Conservation (phyloP, 2,329 filamentous ascomycete genomes). For the Claviceps capensis region DNA sequence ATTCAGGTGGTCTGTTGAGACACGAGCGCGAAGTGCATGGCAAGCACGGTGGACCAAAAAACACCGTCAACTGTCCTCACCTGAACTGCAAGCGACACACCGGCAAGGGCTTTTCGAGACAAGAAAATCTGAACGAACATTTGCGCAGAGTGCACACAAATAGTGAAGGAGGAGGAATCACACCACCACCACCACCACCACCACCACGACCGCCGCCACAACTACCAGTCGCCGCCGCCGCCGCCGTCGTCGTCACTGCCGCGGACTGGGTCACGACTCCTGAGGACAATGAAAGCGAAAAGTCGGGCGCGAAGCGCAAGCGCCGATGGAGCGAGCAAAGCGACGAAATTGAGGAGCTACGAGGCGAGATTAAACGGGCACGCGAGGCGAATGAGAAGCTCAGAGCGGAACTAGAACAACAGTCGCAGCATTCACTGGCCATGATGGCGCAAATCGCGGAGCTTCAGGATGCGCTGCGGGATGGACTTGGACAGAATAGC, state of each 20-base stretch:
- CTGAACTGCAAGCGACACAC: slow-evolving; percentile 77
- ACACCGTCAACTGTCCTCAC: slow-evolving; percentile 76
- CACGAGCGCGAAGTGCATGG: slow-evolving; percentile 91
- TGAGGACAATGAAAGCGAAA: slow-evolving; percentile 34
- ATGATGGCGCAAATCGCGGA: slow-evolving; percentile 37
- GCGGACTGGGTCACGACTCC: slow-evolving; percentile 23
- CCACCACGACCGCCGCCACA: background rate
- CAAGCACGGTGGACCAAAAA: slow-evolving; percentile 78
- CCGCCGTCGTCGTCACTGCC: background rate
- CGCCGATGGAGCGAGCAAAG: slow-evolving; percentile 19
- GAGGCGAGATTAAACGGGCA: slow-evolving; percentile 52
- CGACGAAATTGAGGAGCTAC: slow-evolving; percentile 40
- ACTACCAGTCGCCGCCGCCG: slow-evolving; percentile 6
- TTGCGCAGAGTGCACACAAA: slow-evolving; percentile 73
- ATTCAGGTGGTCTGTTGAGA: slow-evolving; percentile 75
- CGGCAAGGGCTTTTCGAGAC: slow-evolving; percentile 80
- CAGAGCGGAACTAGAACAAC: slow-evolving; percentile 33
- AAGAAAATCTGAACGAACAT: slow-evolving; percentile 91
- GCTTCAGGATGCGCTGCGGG: slow-evolving; percentile 29
- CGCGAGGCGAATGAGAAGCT: slow-evolving; percentile 51
- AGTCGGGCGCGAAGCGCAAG: slow-evolving; percentile 34
- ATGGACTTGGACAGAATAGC: slow-evolving; percentile 18
- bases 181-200: slow-evolving; percentile 12
- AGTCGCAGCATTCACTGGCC: slow-evolving; percentile 30
- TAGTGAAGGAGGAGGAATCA: slow-evolving; percentile 17